Evolutionary conservation across 176 grass and related monocot species (phyloP).

Genomic region (Raddia guianensis): DNA sequence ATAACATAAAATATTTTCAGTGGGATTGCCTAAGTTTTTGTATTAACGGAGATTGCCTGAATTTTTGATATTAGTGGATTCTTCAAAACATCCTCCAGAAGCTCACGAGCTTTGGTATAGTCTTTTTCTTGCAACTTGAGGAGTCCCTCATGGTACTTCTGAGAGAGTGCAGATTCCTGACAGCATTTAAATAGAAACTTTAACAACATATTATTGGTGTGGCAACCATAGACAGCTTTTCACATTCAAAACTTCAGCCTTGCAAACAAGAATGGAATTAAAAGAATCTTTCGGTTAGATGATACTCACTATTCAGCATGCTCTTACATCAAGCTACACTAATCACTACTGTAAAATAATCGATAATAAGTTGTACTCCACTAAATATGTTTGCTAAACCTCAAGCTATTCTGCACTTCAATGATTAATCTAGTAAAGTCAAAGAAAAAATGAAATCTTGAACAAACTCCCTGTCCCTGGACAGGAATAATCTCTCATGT

Average conservation of each 20-base stretch:
- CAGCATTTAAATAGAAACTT: constrained; percentile 35
- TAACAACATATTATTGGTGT: constrained; percentile 19
- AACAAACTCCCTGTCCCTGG: neutral
- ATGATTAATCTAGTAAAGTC: neutral
- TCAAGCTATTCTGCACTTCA: neutral
- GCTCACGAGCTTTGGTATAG: constrained; percentile 69
- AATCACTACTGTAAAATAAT: neutral
- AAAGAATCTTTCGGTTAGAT: constrained; percentile 16
- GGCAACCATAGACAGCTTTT: neutral
- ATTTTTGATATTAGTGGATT: constrained; percentile 77
- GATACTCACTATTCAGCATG: constrained; percentile 5
- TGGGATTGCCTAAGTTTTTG: constrained; percentile 58
- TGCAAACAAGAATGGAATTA: constrained; percentile 8
- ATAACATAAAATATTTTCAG: constrained; percentile 26
- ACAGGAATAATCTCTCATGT: neutral
- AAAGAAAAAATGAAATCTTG: neutral
- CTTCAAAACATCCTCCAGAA: constrained; percentile 87
- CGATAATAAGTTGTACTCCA: neutral
- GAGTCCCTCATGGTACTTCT: constrained; percentile 93
- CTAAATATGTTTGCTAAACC: constrained; percentile 4
- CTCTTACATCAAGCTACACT: constrained; percentile 22
- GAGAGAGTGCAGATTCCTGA: constrained; percentile 88
- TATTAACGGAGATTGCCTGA: constrained; percentile 67
- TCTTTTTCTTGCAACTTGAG: constrained; percentile 85
- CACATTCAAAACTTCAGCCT: constrained; percentile 14